These are phyloP conservation scores for Pilaira anomala DNA, from an alignment of 192 early-diverging fungal species.

Conservation along the genomic window DNA sequence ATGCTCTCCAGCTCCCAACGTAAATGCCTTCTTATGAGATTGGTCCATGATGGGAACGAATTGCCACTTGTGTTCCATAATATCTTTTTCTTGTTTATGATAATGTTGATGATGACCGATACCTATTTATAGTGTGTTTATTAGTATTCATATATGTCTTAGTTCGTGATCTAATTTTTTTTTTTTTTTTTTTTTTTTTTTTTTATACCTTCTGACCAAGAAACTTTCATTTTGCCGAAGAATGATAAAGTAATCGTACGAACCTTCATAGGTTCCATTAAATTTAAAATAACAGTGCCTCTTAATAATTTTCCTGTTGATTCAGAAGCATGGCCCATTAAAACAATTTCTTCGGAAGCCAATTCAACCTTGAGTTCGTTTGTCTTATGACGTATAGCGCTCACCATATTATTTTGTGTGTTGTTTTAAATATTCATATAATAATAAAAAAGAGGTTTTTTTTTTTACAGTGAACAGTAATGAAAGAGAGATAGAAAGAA, in stretches of 20 bases:
- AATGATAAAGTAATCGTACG: slow-evolving; percentile 47
- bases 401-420: background rate
- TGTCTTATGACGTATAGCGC: background rate
- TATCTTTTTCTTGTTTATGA: slow-evolving; percentile 30
- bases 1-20: slow-evolving; percentile 34
- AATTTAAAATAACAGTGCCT: slow-evolving; percentile 46
- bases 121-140: too few relatives aligned
- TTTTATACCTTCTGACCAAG: slow-evolving; percentile 38
- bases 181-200: background rate
- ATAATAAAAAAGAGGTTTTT: background rate
- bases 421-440: background rate
- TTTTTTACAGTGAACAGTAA: too few relatives aligned
- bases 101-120: background rate
- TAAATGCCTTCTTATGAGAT: slow-evolving; percentile 31
- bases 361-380: slow-evolving; percentile 24
- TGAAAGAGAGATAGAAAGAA: background rate
- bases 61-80: slow-evolving; percentile 51
- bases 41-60: slow-evolving; percentile 36
- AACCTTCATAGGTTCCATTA: slow-evolving; percentile 48
- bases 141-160: background rate
- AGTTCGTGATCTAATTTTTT: too few relatives aligned
- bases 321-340: slow-evolving; percentile 27
- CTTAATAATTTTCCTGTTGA: slow-evolving; percentile 47
- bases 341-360: slow-evolving; percentile 14
- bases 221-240: slow-evolving; percentile 45